Evolutionary conservation across 768 basidiomycete genomes (phyloP).

Genomic region (Russula dissimulans): DNA sequence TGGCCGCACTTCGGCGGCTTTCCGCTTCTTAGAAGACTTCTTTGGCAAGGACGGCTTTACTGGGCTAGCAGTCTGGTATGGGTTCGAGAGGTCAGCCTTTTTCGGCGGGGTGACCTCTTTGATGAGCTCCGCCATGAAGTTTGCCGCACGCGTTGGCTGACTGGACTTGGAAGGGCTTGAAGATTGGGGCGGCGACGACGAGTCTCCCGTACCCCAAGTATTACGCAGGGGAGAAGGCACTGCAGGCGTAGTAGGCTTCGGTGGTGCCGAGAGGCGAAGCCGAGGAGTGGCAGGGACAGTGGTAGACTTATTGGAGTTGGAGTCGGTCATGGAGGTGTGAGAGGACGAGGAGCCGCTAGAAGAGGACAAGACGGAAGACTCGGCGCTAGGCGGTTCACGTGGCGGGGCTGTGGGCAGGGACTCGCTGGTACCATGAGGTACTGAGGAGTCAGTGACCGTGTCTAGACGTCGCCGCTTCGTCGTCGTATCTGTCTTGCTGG

Average conservation of each 20-base stretch:
- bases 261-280: constrained; percentile 21
- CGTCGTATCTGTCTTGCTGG: constrained; percentile 43
- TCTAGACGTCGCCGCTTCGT: constrained; percentile 55
- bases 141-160: constrained; percentile 57
- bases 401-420: constrained; percentile 11
- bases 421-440: constrained; percentile 27
- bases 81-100: constrained; percentile 63
- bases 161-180: constrained; percentile 22
- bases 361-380: constrained; percentile 6
- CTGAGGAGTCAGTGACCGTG: constrained; percentile 33
- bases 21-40: constrained; percentile 23
- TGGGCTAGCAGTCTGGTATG: constrained; percentile 67
- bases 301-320: constrained; percentile 14
- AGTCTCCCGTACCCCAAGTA: constrained; percentile 47
- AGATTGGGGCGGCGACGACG: constrained; percentile 27
- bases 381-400: constrained; percentile 6
- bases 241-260: constrained; percentile 51
- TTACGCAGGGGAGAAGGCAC: constrained; percentile 70
- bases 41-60: constrained; percentile 33
- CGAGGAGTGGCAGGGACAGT: constrained; percentile 19
- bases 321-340: constrained; percentile 12
- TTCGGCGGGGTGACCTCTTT: constrained; percentile 58
- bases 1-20: constrained; percentile 22
- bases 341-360: constrained; percentile 12
- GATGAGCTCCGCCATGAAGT: constrained; percentile 59